phyloP scores from a whole-genome alignment of 495 filamentous ascomycete species.

The Aspergillus avenaceus region DNA sequence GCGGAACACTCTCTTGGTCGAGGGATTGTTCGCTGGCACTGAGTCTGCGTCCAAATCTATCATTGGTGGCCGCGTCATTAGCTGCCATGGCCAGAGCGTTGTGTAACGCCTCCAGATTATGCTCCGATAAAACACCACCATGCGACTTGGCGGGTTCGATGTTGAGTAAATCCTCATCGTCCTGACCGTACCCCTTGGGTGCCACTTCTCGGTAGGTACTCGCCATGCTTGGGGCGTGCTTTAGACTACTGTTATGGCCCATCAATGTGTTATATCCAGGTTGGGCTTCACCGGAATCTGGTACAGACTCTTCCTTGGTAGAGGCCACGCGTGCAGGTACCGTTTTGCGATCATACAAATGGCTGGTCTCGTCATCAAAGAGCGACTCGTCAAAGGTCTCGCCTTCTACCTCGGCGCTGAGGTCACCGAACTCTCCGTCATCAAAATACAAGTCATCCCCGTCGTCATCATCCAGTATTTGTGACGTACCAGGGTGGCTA shows the following conservation, averaged over 20 bases:
- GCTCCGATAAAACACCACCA: slow-evolving; percentile 47
- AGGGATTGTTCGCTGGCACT: slow-evolving; percentile 42
- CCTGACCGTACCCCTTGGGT: slow-evolving; percentile 23
- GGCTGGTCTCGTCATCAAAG: slow-evolving; percentile 62
- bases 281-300: slow-evolving; percentile 8
- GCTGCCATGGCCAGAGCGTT: slow-evolving; percentile 77
- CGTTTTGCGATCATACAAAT: slow-evolving; percentile 41
- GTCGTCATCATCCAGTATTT: slow-evolving; percentile 49
- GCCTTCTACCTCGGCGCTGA: slow-evolving; percentile 44
- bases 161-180: slow-evolving; percentile 25
- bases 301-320: slow-evolving; percentile 9
- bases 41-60: slow-evolving; percentile 56
- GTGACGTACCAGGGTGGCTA: slow-evolving; percentile 3
- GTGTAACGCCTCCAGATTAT: slow-evolving; percentile 69
- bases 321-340: slow-evolving; percentile 14
- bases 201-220: slow-evolving; percentile 29
- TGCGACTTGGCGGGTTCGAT: slow-evolving; percentile 28
- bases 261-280: slow-evolving; percentile 11
- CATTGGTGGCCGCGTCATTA: slow-evolving; percentile 65
- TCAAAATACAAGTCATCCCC: slow-evolving; percentile 86
- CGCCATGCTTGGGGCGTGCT: slow-evolving; percentile 39
- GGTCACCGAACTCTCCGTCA: slow-evolving; percentile 65
- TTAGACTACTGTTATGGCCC: slow-evolving; percentile 18
- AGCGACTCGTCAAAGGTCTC: slow-evolving; percentile 72
- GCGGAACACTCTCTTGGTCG: slow-evolving; percentile 32